Base-by-base conservation (phyloP, 78 protist species). In the Chrysochromulina tobinii region DNA sequence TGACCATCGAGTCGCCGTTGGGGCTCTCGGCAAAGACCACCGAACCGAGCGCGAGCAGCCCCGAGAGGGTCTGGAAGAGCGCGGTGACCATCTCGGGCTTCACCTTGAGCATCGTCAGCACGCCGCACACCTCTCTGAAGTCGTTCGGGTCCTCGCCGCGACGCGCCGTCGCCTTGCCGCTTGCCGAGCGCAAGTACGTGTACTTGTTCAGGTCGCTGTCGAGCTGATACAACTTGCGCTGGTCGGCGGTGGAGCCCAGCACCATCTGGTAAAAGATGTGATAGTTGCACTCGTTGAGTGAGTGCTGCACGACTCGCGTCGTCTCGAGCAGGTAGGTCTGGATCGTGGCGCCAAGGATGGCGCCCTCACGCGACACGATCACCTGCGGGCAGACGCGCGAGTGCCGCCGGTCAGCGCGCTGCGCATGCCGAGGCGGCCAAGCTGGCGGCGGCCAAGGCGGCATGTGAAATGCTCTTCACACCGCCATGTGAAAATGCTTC, bases 231-330 rank as follows among this genome's bases (percentile, higher is more conserved):
- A 38, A 38, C 57, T 2, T 8, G 7, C 58, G 58, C 57, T 17
- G 72, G 9, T 9, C 72, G 72, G 23, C 72, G 25, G 23, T 6
- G 23, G n/a, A 4, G 15, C 72, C 14, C 72, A 66, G 72, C n/a
- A 17, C 25, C 51, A 93, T 61, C 88, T 96, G 97, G 97, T 98
- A 98, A 94, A 98, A 98, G 81, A 97, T 93, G 91, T 98, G 99
- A 94, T 91, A 98, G 92, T 96, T 97, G 67, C 99, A 93, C 91
- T 98, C 99, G 25, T 79, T 93, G 27, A 50, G 93, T 18, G 88
- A 89, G 55, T 95, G 99, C 72, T 15, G n/a, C 27, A 96, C 96
- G 73, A 98, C 96, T n/a, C 99, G 96, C 4, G 97, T 91, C 94
- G 96, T 89, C 75, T 95, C 97, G 20, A 96, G 93, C 79, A 96